A percentile compares a stretch with the other conserved stretches of the same genome.
Conservation (phyloP, 2,329 filamentous ascomycete species). For the Nemania bipapillata region DNA sequence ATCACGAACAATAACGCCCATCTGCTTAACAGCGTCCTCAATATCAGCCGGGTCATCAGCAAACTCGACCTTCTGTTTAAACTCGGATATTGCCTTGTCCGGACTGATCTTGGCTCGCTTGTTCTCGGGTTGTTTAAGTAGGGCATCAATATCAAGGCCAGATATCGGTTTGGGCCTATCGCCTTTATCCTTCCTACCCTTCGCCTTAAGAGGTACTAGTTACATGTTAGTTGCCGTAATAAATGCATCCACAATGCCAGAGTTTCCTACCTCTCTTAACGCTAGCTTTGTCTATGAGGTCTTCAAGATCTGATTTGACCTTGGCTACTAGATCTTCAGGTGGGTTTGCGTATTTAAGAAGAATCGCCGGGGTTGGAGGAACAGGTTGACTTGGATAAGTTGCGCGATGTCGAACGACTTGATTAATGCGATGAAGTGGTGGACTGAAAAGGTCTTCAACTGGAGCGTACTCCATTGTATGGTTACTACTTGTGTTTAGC, state of each 20-base stretch:
- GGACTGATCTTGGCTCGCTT: conserved; percentile 58
- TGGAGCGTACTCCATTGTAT: conserved; percentile 72
- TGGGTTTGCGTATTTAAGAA: conserved; percentile 78
- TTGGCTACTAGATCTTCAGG: conserved; percentile 72
- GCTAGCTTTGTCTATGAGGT: conserved; percentile 74
- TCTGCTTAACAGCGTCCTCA: conserved; percentile 75
- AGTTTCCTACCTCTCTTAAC: conserved; percentile 77
- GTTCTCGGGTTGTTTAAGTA: conserved; percentile 63
- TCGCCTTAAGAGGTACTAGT: conserved; percentile 79
- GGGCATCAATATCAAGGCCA: conserved; percentile 83
- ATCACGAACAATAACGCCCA: conserved; percentile 75
- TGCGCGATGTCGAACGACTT: conserved; percentile 84
- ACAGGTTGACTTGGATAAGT: conserved; percentile 75
- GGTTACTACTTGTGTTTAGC: conserved; percentile 45
- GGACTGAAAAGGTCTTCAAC: conserved; percentile 88
- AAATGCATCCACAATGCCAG: background rate
- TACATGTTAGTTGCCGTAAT: conserved; percentile 46
- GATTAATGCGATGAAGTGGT: conserved; percentile 85
- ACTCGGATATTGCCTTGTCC: conserved; percentile 87
- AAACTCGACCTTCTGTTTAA: conserved; percentile 78
- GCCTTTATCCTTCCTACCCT: conserved; percentile 72
- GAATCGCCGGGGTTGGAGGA: conserved; percentile 68
- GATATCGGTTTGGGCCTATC: conserved; percentile 83
- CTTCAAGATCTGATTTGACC: conserved; percentile 67
- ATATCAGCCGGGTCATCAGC: conserved; percentile 71